Evolutionary conservation across 2,329 filamentous ascomycete species (phyloP), one percentile per base, ranked within the genome.

Genomic region (Fusarium foetens): DNA sequence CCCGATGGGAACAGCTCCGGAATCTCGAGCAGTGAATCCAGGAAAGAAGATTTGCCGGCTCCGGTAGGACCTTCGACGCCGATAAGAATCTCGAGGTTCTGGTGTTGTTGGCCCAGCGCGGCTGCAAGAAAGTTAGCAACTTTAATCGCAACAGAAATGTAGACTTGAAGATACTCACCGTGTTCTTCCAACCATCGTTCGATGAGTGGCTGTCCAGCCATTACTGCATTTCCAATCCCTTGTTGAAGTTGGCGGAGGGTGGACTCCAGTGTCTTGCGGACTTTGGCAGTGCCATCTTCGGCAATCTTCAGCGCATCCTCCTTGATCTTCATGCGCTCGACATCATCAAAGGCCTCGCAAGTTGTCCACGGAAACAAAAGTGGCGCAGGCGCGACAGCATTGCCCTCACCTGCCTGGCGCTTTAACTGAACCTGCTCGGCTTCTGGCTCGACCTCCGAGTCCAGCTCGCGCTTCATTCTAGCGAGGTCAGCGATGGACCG

Each of bases 1-100:
- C 73, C 76, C 0, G 79, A 79, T 3, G 80, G 79, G 0, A 82
- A 63, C 2, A 82, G 61, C 21, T 80, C 79, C 10, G 51, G n/a
- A 1, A 62, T 39, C 1, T 39, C 21, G 1, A 74, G 61, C 0
- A 74, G 54, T 0, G 67, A 42, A 3, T 43, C 48, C 2, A 73
- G 14, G 13, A 74, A 69, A 7, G 63, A 71, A 0, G 67, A 74
- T 29, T 73, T 74, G 0, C 71, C 71, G 0, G 71, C 71, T 10
- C 71, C 70, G 1, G 68, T 71, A 5, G 72, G 68, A 1, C 72
- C 72, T 36, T 71, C 70, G 19, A 74, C 70, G 1, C 70, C 72
- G 0, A 73, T 53, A 2, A 69, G 35, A 19, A 73, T 57, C 23
- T 57, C 12, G 6, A 46, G 36, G 2, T 35, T 21, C 3, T 25